Base-by-base conservation (phyloP, 75 land plant genomes). In the Isoetes taiwanensis region DNA sequence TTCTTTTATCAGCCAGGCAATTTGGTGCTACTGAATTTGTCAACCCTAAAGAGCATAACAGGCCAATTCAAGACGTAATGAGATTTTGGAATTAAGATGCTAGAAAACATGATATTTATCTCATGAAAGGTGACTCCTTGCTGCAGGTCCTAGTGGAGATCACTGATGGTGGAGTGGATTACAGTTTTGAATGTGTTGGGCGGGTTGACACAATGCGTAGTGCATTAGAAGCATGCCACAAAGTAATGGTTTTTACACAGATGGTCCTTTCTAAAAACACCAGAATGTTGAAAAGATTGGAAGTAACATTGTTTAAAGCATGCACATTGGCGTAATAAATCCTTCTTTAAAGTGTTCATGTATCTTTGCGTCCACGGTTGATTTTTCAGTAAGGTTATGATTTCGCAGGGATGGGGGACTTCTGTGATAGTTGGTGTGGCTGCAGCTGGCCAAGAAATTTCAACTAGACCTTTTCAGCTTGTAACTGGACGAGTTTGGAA, bases 151-250 rank as follows among this genome's bases (percentile, higher is more conserved):
- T 57, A 11, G 26, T 64, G 14, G 17, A 20, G 3, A 11, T 28
- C 9, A 0, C 26, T 20, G 20, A 3, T 54, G 10, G 16, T 17
- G 97, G 97, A 63, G 93, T 90, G 37, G 97, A 90, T 37, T 90
- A 90, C 66, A 86, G 94, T 62, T 90, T 90, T 74, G 97, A 90
- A 63, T 90, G 97, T 68, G 77, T 90, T 57, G 97, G 97, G 28
- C 86, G 86, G 61, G 97, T 90, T 42, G 54, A 62, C 30, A 64
- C 86, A 11, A 90, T 90, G 97, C 77, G 97, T 0, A 71, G 76
- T 32, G 84, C 88, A 25, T 78, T 87, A 28, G 72, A 69, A 65
- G 67, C 66, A 19, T 69, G 72, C 54, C 66, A 62, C 40, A 67
- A 60, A 55, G 69, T 67, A 68, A 19, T 38, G 9, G 14, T 9